A percentile compares a stretch with the other conserved stretches of the same genome.
These are phyloP conservation scores for Uronychia setigera DNA, from an alignment of 73 alveolate species.

Conservation along the genomic window DNA sequence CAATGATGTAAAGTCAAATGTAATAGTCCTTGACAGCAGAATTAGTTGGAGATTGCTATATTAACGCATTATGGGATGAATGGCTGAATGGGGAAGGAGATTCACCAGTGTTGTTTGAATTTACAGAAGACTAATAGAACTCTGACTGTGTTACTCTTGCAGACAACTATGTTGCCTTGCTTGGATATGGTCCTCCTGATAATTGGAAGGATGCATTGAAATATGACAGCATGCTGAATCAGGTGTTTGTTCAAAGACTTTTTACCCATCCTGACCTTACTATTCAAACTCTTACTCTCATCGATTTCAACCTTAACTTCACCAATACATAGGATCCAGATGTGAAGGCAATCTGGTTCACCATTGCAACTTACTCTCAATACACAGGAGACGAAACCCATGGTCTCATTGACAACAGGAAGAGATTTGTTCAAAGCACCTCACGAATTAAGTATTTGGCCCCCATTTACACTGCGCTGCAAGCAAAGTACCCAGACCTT, in stretches of 20 bases:
- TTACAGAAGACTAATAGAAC: background rate
- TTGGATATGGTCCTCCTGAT: background rate
- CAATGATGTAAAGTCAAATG: background rate
- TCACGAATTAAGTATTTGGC: conserved; percentile 28
- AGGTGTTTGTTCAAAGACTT: background rate
- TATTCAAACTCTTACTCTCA: background rate
- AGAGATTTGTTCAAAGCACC: background rate
- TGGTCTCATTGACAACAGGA: background rate
- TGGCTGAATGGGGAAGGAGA: background rate
- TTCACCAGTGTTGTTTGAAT: background rate
- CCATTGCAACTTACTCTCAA: conserved; percentile 16
- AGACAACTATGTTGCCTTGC: background rate
- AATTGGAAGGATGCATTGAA: background rate
- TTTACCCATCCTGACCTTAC: background rate
- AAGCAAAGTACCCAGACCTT: conserved; percentile 3
- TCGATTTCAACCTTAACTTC: conserved; percentile 29
- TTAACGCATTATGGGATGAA: background rate
- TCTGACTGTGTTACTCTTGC: background rate
- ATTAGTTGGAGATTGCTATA: background rate
- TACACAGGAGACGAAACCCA: background rate
- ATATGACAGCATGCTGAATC: background rate
- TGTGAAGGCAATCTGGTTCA: conserved; percentile 46
- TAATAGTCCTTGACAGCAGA: background rate
- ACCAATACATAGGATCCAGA: conserved; percentile 49
- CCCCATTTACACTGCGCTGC: conserved; percentile 40